phyloP scores from a whole-genome alignment of 441 rosid genomes.

The Macaranga tanarius region DNA sequence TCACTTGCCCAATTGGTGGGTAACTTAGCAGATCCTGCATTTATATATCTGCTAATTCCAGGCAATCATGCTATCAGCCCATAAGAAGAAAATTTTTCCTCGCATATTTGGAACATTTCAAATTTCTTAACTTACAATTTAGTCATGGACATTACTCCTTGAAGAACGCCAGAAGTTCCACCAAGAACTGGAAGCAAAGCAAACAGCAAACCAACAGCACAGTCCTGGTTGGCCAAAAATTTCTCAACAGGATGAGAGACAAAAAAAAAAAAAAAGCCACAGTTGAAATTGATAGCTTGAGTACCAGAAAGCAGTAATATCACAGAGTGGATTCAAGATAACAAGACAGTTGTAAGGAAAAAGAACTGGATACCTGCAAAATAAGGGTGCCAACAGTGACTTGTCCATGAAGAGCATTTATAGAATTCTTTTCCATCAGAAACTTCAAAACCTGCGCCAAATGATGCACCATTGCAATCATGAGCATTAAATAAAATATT shows the following conservation, averaged over 20 bases:
- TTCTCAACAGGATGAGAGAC: slow-evolving; percentile 12
- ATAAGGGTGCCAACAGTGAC: slow-evolving; percentile 82
- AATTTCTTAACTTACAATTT: slow-evolving; percentile 64
- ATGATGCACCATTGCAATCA: slow-evolving; percentile 12
- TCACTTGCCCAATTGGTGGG: neutral
- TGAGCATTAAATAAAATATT: neutral
- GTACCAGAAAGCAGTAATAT: slow-evolving; percentile 5
- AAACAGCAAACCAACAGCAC: slow-evolving; percentile 94
- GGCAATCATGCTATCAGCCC: neutral
- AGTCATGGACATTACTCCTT: slow-evolving; percentile 85
- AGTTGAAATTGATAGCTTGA: slow-evolving; percentile 4
- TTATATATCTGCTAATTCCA: neutral
- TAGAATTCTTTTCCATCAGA: slow-evolving; percentile 78
- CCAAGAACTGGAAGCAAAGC: slow-evolving; percentile 97
- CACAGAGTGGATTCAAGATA: neutral
- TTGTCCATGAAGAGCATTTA: slow-evolving; percentile 47
- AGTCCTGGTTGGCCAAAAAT: slow-evolving; percentile 49
- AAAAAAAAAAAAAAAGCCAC: slow-evolving; percentile 7
- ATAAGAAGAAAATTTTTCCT: neutral
- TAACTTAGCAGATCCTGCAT: neutral
- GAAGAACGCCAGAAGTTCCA: slow-evolving; percentile 85
- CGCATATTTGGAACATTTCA: slow-evolving; percentile 6
- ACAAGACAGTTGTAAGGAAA: neutral
- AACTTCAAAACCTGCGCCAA: slow-evolving; percentile 72
- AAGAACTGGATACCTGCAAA: slow-evolving; percentile 51